Base-by-base conservation (phyloP, 106 monocot genomes). In the Agapanthus africanus region DNA sequence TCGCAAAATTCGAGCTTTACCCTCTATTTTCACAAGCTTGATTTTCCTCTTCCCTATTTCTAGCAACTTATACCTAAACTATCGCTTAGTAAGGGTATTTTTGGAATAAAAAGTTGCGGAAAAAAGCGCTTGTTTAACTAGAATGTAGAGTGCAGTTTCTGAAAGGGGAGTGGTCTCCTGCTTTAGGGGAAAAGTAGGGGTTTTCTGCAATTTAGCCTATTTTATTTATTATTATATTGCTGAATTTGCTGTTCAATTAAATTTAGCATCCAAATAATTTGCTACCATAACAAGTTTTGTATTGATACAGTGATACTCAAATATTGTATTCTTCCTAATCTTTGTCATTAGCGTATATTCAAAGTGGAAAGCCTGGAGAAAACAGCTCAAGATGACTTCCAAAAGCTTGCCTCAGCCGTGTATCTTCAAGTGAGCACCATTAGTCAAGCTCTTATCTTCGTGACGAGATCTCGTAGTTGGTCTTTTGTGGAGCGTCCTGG, bases 391-490 rank as follows among this genome's bases (percentile, higher is more conserved):
- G 83, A 88, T 73, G 87, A 88, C 66, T 83, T 88, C 47, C 80
- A 81, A 56, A 88, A 83, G 81, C 74, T 88, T 63, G 87, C 87
- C 13, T 80, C 87, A n/a, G 87, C 87, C 1, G 71, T 88, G 38
- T 88, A 88, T 77, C 63, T 88, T 59, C 87, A 88, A 83, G 87
- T 88, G 69, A 88, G 87, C 72, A 88, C 75, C 28, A 75, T 75
- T 50, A 75, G 75, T 68, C 75, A 75, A 59, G 75, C 75, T 46
- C 75, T 75, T 71, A 88, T 88, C 65, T 88, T 88, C 59, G 87
- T 88, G 64, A 88, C 87, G 0, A 74, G 87, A 59, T 71, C 87
- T 18, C 87, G 87, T 7, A 81, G 81, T 73, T 88, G 87, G 87
- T 88, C 87, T 31, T 83, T 80, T 54, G 33, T 78, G n/a, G 87